Evolutionary conservation across 2,329 filamentous ascomycete genomes (phyloP), one percentile per base, ranked within the genome.

Genomic region (Fusarium bulbicola): DNA sequence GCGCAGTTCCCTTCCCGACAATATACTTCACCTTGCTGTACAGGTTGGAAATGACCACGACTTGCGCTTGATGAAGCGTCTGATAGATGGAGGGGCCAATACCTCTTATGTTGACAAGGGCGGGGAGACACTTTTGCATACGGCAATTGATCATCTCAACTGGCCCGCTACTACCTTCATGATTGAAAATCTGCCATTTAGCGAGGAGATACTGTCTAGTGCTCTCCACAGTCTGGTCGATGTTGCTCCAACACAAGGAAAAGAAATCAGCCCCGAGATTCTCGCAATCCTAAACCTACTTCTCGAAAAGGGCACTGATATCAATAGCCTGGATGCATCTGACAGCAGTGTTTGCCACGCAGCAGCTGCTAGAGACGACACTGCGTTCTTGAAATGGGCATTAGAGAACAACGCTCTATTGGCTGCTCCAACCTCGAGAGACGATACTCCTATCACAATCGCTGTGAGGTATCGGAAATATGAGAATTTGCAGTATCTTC

Each of bases 181-280:
- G 8, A 4, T 52, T 6, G 2, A 3, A 0, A 52, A 1, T 15
- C 0, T 52, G 0, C 2, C n/a, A 1, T 20, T 15, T 7, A 20
- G 4, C 3, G 4, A 26, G 0, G n/a, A 20, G 3, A 26, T 15
- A 36, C 6, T 52, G 1, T 15, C 9, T 7, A 52, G 30, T 6
- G 30, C 30, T 11, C 47, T 52, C 2, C 47, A 26, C 8, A 2
- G 0, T 7, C 8, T 50, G 0, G 5, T 50, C 0, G 1, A 20
- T 0, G 16, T 15, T 8, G n/a, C 47, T 50, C 47, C 30, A 24
- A 34, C 12, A 20, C 47, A 50, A 24, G 30, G 6, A 7, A 50
- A 4, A 1, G 8, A 34, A 2, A 34, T 34, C 6, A 18, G 5
- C 1, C 4, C n/a, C 3, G 16, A 36, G 16, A 52, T 36, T 8